These are phyloP conservation scores for Avicennia marina DNA, from an alignment of 257 asterid genomes.

Conservation along the genomic window DNA sequence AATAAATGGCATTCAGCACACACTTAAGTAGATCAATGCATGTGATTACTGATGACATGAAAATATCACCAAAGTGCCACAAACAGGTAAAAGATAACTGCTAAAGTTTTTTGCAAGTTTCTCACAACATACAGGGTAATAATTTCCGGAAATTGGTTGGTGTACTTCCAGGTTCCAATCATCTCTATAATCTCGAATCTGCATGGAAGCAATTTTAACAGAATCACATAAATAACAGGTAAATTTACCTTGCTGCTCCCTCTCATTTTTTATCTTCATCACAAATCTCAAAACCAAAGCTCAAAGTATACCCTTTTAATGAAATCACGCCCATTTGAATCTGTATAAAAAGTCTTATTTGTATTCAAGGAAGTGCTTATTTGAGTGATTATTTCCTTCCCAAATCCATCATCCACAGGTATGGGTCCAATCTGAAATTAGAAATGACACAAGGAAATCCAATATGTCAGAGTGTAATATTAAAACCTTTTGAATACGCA, in stretches of 20 bases:
- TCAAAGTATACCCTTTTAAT: conserved; percentile 53
- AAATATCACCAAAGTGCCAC: too few species aligned
- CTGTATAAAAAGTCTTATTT: conserved; percentile 69
- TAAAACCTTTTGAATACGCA: conserved; percentile 12
- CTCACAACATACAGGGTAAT: conserved; percentile 61
- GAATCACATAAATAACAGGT: conserved; percentile 7
- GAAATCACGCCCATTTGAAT: conserved; percentile 86
- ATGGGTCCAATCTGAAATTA: conserved; percentile 54
- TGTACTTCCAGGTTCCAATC: conserved; percentile 73
- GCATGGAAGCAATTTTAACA: conserved; percentile 24
- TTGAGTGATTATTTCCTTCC: conserved; percentile 71
- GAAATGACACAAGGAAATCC: conserved; percentile 16
- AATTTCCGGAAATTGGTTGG: conserved; percentile 78
- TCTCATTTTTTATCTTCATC: not conserved
- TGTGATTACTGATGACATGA: too few species aligned
- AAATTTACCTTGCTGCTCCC: conserved; percentile 1
- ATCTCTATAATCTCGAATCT: conserved; percentile 59
- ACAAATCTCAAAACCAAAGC: conserved; percentile 10
- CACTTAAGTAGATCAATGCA: not conserved
- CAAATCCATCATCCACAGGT: conserved; percentile 60
- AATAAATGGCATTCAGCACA: not conserved
- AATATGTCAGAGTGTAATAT: conserved; percentile 1
- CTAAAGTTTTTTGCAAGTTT: conserved; percentile 15
- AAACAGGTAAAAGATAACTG: conserved; percentile 6
- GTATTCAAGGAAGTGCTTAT: conserved; percentile 55